phyloP scores from a whole-genome alignment of 768 basidiomycete species.

The Boletus reticuloceps region DNA sequence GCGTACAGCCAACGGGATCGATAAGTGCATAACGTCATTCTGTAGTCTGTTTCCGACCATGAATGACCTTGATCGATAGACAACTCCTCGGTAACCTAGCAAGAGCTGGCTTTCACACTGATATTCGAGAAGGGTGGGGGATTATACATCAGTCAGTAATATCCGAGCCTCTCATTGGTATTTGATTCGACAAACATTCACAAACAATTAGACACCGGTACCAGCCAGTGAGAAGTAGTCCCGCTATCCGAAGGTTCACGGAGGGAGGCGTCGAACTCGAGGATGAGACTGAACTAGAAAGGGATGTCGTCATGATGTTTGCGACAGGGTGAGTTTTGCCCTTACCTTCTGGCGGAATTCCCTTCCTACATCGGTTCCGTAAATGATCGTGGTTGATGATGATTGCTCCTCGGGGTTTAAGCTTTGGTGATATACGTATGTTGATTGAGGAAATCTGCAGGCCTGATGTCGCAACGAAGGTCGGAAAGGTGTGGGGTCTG shows the following conservation, averaged over 20 bases:
- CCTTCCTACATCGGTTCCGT: neutral
- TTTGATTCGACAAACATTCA: neutral
- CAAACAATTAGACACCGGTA: slow-evolving; percentile 33
- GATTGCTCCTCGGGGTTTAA: slow-evolving; percentile 17
- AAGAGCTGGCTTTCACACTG: slow-evolving; percentile 36
- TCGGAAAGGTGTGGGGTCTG: slow-evolving; percentile 63
- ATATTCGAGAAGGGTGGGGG: slow-evolving; percentile 36
- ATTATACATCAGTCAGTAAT: slow-evolving; percentile 36
- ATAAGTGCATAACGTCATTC: slow-evolving; percentile 15
- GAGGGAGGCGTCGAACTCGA: slow-evolving; percentile 26
- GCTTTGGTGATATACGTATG: slow-evolving; percentile 43
- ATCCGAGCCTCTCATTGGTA: neutral
- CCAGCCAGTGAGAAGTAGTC: slow-evolving; percentile 43
- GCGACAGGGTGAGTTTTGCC: slow-evolving; percentile 31
- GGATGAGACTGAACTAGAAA: slow-evolving; percentile 25
- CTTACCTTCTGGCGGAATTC: neutral
- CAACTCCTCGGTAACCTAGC: slow-evolving; percentile 37
- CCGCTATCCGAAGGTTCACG: slow-evolving; percentile 26
- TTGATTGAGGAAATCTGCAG: slow-evolving; percentile 46
- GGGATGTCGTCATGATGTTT: slow-evolving; percentile 32
- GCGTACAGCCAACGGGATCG: slow-evolving; percentile 15
- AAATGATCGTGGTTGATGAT: neutral
- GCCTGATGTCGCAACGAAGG: slow-evolving; percentile 39
- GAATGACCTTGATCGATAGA: slow-evolving; percentile 19
- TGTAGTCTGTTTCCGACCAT: neutral